Conservation (phyloP, 106 monocot genomes). For the Posidonia australis region DNA sequence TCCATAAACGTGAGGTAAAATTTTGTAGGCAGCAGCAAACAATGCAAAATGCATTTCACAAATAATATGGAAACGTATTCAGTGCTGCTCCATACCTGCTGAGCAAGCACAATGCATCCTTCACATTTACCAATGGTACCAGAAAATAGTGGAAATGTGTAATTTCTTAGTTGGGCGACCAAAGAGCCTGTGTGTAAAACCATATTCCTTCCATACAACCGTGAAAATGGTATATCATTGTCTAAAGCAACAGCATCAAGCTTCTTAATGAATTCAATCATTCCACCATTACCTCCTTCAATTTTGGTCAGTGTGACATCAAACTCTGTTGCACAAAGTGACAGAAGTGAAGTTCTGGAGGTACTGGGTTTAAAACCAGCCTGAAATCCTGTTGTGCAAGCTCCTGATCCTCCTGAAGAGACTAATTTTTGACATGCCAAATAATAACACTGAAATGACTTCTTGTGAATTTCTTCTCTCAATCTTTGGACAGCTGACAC, state of each 20-base stretch:
- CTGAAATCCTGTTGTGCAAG: constrained; percentile 67
- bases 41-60: background rate
- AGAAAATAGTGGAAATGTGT: constrained; percentile 71
- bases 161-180: constrained; percentile 54
- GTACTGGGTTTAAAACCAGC: constrained; percentile 73
- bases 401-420: constrained; percentile 77
- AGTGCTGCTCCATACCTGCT: constrained; percentile 51
- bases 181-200: constrained; percentile 51
- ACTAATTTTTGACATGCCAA: constrained; percentile 59
- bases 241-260: constrained; percentile 55
- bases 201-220: constrained; percentile 78
- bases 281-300: constrained; percentile 75
- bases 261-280: constrained; percentile 78
- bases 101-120: constrained; percentile 86
- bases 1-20: too few species aligned
- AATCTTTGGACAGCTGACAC: constrained; percentile 26
- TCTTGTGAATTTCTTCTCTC: constrained; percentile 68
- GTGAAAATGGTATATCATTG: constrained; percentile 77
- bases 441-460: constrained; percentile 70
- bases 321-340: constrained; percentile 54
- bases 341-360: constrained; percentile 67
- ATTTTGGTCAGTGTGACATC: constrained; percentile 73
- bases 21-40: too few species aligned
- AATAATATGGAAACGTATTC: background rate
- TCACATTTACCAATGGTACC: constrained; percentile 77